phyloP scores from a whole-genome alignment of 305 asterid species.

The Fraxinus paxiana region DNA sequence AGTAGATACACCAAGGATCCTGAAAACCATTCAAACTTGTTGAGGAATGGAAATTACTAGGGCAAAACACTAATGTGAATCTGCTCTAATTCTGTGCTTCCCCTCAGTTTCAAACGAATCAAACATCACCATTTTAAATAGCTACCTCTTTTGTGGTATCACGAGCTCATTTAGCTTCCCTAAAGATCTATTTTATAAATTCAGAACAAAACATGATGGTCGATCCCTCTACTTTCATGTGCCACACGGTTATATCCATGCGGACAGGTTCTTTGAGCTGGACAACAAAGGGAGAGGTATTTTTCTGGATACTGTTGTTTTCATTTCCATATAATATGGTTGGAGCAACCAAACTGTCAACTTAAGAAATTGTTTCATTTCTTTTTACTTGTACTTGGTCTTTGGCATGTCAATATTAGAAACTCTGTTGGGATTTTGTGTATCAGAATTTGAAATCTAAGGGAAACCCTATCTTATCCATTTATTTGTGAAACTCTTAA shows the following conservation, averaged over 20 bases:
- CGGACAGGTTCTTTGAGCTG: not conserved
- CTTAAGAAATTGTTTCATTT: not conserved
- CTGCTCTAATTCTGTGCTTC: not conserved
- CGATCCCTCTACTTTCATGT: slow-evolving; percentile 7
- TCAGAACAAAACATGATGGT: not conserved
- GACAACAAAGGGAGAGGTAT: not conserved
- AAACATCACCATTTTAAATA: not conserved
- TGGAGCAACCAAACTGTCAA: not conserved
- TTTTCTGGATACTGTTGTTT: not conserved
- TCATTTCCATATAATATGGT: not conserved
- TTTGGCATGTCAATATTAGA: not conserved
- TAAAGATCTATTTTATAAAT: not conserved
- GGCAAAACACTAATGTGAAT: not conserved
- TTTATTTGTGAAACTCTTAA: not conserved
- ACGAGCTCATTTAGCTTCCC: not conserved
- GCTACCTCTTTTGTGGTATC: slow-evolving; percentile 1
- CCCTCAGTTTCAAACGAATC: slow-evolving; percentile 11
- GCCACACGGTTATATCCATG: not conserved
- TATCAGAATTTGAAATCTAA: not conserved
- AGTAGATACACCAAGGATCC: slow-evolving; percentile 58
- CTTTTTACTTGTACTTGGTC: not conserved
- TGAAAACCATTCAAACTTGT: slow-evolving; percentile 28
- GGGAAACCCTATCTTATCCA: not conserved
- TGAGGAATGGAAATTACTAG: slow-evolving; percentile 2
- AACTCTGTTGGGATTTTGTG: not conserved